phyloP scores from a whole-genome alignment of 768 basidiomycete species.

The Leucosporidium scottii region DNA sequence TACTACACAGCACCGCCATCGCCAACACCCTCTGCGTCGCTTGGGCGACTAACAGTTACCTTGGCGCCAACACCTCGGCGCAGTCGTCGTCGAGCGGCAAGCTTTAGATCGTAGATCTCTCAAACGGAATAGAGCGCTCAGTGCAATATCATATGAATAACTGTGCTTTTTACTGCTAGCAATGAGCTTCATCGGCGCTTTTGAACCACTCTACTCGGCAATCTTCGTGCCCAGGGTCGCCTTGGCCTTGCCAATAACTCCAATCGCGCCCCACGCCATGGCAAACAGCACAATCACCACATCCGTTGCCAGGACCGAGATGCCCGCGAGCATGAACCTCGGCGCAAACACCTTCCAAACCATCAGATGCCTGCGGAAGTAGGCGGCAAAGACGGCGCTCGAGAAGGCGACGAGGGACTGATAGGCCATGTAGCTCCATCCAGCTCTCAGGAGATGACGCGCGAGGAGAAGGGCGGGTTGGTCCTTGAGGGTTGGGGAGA shows the following conservation, averaged over 20 bases:
- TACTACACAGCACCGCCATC: conserved; percentile 34
- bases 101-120: neutral
- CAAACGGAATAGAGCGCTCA: too few relatives aligned
- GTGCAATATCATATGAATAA: too few relatives aligned
- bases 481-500: conserved; percentile 52
- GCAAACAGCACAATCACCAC: conserved; percentile 46
- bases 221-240: conserved; percentile 19
- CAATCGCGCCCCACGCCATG: conserved; percentile 27
- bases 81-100: neutral
- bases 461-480: conserved; percentile 44
- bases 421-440: conserved; percentile 27
- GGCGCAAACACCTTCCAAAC: conserved; percentile 98
- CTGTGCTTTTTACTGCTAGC: too few relatives aligned
- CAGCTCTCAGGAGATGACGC: conserved; percentile 24
- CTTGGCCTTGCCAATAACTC: conserved; percentile 5
- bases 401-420: conserved; percentile 38
- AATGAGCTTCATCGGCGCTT: neutral
- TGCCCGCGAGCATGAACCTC: conserved; percentile 72
- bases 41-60: conserved; percentile 30
- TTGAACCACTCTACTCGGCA: conserved; percentile 15
- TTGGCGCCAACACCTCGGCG: neutral
- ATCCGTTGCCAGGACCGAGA: conserved; percentile 64
- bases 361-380: conserved; percentile 37
- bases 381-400: conserved; percentile 45
- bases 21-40: conserved; percentile 35